A percentile compares a stretch with the other conserved stretches of the same genome.
Evolutionary conservation across 768 basidiomycete species (phyloP).

Genomic region (Mycena sanguinolenta): DNA sequence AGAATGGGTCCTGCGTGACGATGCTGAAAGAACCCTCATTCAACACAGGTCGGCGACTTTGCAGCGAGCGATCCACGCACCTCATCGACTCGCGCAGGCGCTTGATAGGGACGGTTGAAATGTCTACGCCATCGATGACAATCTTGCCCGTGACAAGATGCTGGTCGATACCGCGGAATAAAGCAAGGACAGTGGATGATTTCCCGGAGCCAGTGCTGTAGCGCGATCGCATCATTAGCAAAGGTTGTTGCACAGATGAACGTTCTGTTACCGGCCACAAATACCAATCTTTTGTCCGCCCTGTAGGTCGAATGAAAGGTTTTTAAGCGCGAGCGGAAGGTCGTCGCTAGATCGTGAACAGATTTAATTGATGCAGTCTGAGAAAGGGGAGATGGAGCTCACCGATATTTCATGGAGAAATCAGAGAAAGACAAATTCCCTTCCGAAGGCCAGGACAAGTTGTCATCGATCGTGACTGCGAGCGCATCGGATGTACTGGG

Average conservation of each 20-base stretch:
- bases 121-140: constrained; percentile 27
- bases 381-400: too few species aligned
- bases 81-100: constrained; percentile 30
- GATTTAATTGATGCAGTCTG: neutral
- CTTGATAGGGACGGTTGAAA: constrained; percentile 21
- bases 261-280: constrained; percentile 17
- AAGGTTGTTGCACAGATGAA: neutral
- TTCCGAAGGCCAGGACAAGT: constrained; percentile 21
- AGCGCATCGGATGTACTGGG: neutral
- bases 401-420: constrained; percentile 32
- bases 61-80: constrained; percentile 3
- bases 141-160: constrained; percentile 32
- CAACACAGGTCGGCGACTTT: neutral
- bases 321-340: constrained; percentile 24
- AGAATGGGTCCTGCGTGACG: constrained; percentile 33
- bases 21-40: constrained; percentile 17
- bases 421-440: constrained; percentile 16
- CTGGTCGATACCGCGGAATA: constrained; percentile 32
- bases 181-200: constrained; percentile 26
- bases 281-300: constrained; percentile 25
- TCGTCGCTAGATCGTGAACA: neutral
- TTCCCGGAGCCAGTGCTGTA: constrained; percentile 33
- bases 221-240: neutral
- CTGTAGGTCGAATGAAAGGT: constrained; percentile 17
- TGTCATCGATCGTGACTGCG: neutral